Evolutionary conservation across 208 protist species (phyloP).

Genomic region (Trypanosoma scelopori): DNA sequence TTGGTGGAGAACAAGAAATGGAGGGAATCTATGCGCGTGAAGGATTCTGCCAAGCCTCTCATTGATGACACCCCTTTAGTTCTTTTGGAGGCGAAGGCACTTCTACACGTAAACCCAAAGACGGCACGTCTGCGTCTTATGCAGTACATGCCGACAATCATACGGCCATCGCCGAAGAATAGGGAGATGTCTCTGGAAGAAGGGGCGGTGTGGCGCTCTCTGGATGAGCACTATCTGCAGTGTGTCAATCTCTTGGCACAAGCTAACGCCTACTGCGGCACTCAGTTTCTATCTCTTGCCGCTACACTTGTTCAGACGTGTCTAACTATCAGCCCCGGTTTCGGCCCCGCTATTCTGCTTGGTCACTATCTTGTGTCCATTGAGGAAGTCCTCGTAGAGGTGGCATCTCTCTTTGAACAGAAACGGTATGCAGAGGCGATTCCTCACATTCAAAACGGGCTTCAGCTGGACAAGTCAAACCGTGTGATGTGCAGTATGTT

Average conservation of each 20-base stretch:
- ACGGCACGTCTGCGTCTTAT: conserved; percentile 59
- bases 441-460: conserved; percentile 38
- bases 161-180: conserved; percentile 24
- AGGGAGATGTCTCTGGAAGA: conserved; percentile 36
- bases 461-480: conserved; percentile 54
- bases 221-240: conserved; percentile 68
- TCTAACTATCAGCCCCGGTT: conserved; percentile 46
- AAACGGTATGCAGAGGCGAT: conserved; percentile 38
- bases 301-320: conserved; percentile 66
- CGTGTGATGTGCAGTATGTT: conserved; percentile 42
- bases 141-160: conserved; percentile 66
- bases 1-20: conserved; percentile 39
- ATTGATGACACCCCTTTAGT: conserved; percentile 54
- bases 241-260: conserved; percentile 66
- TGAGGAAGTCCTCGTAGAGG: conserved; percentile 48
- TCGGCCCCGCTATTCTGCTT: conserved; percentile 59
- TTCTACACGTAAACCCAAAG: conserved; percentile 50
- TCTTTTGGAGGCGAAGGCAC: conserved; percentile 54
- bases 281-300: conserved; percentile 68
- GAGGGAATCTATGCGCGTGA: conserved; percentile 27
- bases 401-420: conserved; percentile 30
- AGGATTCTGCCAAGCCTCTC: conserved; percentile 24
- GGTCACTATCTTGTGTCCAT: conserved; percentile 64
- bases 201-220: conserved; percentile 37
- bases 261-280: conserved; percentile 75